phyloP scores from a whole-genome alignment of 345 rosid species.

The Zanthoxylum bungeanum region DNA sequence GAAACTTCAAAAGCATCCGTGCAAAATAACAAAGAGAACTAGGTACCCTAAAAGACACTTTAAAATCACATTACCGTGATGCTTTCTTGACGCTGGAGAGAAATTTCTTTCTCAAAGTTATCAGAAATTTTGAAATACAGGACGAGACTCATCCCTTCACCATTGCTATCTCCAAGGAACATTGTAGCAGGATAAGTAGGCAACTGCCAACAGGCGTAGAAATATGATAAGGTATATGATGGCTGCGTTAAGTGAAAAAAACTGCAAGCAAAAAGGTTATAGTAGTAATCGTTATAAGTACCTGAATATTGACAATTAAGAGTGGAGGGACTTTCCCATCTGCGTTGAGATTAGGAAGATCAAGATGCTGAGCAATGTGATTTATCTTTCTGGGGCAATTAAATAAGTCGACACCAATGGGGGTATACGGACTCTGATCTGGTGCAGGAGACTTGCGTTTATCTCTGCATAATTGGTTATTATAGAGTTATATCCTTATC shows the following conservation, averaged over 20 bases:
- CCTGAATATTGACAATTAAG: slow-evolving; percentile 93
- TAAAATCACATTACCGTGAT: slow-evolving; percentile 52
- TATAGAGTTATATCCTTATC: background rate
- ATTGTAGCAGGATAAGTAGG: slow-evolving; percentile 92
- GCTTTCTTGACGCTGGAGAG: slow-evolving; percentile 61
- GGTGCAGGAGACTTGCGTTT: slow-evolving; percentile 75
- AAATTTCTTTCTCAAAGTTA: slow-evolving; percentile 53
- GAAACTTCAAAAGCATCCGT: background rate
- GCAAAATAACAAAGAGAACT: slow-evolving; percentile 9
- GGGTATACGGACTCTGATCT: slow-evolving; percentile 52
- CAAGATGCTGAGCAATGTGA: slow-evolving; percentile 88
- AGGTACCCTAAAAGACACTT: background rate
- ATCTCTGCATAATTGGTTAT: slow-evolving; percentile 52
- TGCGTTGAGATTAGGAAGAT: slow-evolving; percentile 67
- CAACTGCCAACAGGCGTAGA: slow-evolving; percentile 41
- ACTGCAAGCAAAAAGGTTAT: background rate
- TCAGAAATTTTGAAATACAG: slow-evolving; percentile 72
- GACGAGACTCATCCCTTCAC: slow-evolving; percentile 96
- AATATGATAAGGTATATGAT: slow-evolving; percentile 7
- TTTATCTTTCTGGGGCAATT: slow-evolving; percentile 72
- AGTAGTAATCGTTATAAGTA: slow-evolving; percentile 10
- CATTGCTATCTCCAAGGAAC: slow-evolving; percentile 84
- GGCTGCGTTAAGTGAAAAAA: background rate
- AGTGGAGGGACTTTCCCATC: slow-evolving; percentile 72
- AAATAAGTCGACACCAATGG: slow-evolving; percentile 82